These are phyloP conservation scores for Phytophthora pinifolia DNA, from an alignment of 352 stramenopile species.

Conservation along the genomic window DNA sequence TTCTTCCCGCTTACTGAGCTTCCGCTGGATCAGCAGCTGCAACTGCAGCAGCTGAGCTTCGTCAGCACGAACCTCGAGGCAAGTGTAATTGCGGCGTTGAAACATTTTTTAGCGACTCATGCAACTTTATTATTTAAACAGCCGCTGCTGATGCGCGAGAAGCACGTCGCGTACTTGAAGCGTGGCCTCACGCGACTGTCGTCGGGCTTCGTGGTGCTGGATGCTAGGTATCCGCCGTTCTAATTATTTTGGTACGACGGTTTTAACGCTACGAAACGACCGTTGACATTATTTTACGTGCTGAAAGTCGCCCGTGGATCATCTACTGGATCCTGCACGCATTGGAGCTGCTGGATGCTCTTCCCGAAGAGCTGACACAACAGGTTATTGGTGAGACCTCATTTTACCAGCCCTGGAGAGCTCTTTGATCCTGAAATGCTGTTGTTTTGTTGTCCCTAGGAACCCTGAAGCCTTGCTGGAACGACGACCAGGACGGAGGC, in stretches of 20 bases:
- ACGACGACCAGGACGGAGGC: constrained; percentile 63
- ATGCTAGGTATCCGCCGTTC: constrained; percentile 67
- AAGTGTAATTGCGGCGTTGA: background rate
- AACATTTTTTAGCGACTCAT: constrained; percentile 12
- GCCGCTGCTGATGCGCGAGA: constrained; percentile 80
- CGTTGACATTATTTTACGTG: constrained; percentile 10
- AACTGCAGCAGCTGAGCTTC: constrained; percentile 87
- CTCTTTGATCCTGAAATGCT: background rate
- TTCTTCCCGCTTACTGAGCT: constrained; percentile 89
- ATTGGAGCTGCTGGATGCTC: constrained; percentile 92
- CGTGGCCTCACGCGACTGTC: constrained; percentile 69
- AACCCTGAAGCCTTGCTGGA: constrained; percentile 72
- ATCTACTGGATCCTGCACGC: constrained; percentile 97
- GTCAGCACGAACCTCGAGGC: constrained; percentile 63
- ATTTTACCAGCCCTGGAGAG: background rate
- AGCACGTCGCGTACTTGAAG: constrained; percentile 81
- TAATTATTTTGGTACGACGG: background rate
- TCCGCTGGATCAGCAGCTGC: constrained; percentile 66
- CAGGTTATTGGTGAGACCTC: constrained; percentile 40
- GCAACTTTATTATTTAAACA: constrained; percentile 7
- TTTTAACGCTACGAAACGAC: constrained; percentile 4
- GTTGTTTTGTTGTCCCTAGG: constrained; percentile 5
- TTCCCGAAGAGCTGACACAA: constrained; percentile 45
- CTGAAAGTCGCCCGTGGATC: constrained; percentile 94
- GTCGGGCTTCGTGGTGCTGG: constrained; percentile 87